Evolutionary conservation across 768 basidiomycete species (phyloP), one percentile per base, ranked within the genome.

Genomic region (Sporobolomyces roseus): DNA sequence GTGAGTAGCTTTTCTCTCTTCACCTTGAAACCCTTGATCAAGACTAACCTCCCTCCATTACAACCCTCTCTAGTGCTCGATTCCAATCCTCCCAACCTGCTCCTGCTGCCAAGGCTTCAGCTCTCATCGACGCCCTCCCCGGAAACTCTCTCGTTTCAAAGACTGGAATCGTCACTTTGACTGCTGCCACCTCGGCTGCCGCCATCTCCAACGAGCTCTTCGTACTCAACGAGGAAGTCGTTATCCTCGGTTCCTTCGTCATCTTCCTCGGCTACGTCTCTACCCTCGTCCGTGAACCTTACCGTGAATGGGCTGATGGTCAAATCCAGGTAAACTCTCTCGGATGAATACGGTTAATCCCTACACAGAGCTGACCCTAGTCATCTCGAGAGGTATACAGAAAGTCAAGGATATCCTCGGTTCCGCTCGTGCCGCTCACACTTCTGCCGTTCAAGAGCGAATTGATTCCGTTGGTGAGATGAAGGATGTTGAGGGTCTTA

Each of bases 201-300:
- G 80, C 79, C 63, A 79, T 81, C 76, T 79, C 78, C 21, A 75
- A 78, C 70, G 80, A 99, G 81, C 86, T 98, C 58, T 97, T 97
- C 77, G 94, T 99, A 68, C 86, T 94, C 77, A 96, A 96, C 79
- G 93, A 97, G 80, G 96, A 98, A 83, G 87, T 90, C 29, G 87
- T 97, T 72, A 83, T 98, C 52, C 86, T 90, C 41, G 83, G 87
- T 45, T 93, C 90, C 29, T 68, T 69, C 45, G 72, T 69, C 70
- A 66, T 70, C 65, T 73, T 67, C 66, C 50, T 69, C 60, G 63
- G 71, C 14, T 68, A 68, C 69, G 66, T 71, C 60, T 68, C 71
- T 69, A 59, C 72, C 73, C 82, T 84, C 58, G 82, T 91, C 75
- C 85, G 87, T 64, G 88, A 88, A 74, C 94, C 96, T 8, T 97